These are phyloP conservation scores for Leccinum insolens DNA, from an alignment of 1,284 basidiomycete species.

Conservation along the genomic window DNA sequence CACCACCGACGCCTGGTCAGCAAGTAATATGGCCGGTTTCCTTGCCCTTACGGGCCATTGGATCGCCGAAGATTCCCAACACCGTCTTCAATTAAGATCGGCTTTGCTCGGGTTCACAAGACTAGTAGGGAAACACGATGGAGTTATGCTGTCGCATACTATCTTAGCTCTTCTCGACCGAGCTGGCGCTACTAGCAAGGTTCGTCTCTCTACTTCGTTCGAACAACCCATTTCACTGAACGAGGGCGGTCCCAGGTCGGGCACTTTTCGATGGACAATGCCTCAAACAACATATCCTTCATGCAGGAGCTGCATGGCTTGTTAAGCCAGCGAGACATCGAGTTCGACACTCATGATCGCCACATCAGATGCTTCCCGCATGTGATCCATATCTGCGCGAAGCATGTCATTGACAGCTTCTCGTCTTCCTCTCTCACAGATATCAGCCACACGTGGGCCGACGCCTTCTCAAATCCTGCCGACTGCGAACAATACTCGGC, in stretches of 20 bases:
- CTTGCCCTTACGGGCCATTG: neutral
- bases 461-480: neutral
- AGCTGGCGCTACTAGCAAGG: neutral
- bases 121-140: neutral
- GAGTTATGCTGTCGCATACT: neutral
- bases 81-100: neutral
- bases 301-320: too few species aligned
- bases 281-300: neutral
- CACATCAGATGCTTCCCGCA: neutral
- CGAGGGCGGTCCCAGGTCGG: neutral
- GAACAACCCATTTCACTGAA: neutral
- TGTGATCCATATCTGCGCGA: neutral
- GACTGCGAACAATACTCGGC: neutral
- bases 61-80: neutral
- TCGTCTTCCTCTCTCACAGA: neutral
- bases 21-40: neutral
- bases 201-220: neutral
- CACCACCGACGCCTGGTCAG: neutral
- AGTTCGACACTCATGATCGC: neutral
- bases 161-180: neutral
- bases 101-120: neutral
- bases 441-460: too few species aligned
- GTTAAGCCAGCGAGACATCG: neutral
- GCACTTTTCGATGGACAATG: neutral
- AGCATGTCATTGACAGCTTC: neutral